Conservation (phyloP, 306 rosid species). For the Dryas drummondii region DNA sequence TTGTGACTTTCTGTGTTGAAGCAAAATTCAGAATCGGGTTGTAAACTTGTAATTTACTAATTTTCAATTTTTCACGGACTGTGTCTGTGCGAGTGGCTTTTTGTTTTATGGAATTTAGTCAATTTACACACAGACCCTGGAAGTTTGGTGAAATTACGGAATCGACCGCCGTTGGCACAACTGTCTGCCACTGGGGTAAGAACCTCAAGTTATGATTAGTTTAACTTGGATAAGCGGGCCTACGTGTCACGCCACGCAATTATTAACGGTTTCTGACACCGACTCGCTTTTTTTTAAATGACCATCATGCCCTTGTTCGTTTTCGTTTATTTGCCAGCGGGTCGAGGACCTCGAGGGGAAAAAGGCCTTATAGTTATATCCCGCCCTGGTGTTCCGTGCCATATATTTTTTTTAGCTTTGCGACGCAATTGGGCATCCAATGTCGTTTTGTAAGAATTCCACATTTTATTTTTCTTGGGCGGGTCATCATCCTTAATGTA, state of each 20-base stretch:
- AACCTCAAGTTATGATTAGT: constrained; percentile 23
- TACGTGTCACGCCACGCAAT: constrained; percentile 29
- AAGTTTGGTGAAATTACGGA: constrained; percentile 10
- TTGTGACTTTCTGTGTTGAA: not conserved
- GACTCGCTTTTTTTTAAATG: not conserved
- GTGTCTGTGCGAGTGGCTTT: not conserved
- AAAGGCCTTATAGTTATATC: no score
- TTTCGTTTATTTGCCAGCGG: not conserved
- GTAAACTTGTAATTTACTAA: not conserved
- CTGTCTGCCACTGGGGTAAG: constrained; percentile 27
- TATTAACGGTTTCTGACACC: constrained; percentile 32
- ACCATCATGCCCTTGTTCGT: constrained; percentile 18
- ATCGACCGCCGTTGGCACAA: constrained; percentile 20
- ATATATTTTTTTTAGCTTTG: not conserved
- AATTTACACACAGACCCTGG: not conserved
- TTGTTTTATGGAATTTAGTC: no score
- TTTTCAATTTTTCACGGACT: not conserved
- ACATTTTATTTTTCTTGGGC: not conserved
- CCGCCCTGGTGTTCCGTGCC: no score
- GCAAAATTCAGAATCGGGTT: not conserved
- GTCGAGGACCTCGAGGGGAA: no score
- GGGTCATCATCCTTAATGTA: no score
- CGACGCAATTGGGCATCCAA: not conserved
- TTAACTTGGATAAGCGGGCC: constrained; percentile 31
- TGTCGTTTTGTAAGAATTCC: not conserved